Conservation (phyloP, 306 rosid genomes). For the Citrullus mucosospermus region DNA sequence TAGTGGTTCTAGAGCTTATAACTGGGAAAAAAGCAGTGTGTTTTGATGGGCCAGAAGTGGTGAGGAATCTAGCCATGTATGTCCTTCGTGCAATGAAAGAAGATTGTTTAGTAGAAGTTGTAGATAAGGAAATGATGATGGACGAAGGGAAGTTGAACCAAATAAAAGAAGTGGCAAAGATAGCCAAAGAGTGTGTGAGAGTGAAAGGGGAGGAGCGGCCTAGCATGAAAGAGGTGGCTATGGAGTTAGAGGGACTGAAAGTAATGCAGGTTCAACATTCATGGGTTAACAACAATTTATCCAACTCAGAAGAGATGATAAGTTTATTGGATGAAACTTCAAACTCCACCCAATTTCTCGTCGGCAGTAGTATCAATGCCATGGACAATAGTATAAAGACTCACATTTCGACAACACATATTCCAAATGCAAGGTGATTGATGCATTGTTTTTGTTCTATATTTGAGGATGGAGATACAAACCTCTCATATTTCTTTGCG, state of each 20-base stretch:
- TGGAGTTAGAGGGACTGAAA: slow-evolving; percentile 24
- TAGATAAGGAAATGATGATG: slow-evolving; percentile 12
- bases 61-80: slow-evolving; percentile 18
- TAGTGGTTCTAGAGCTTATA: slow-evolving; percentile 31
- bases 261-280: slow-evolving; percentile 1
- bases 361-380: not conserved
- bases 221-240: slow-evolving; percentile 39
- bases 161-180: slow-evolving; percentile 21
- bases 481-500: no score
- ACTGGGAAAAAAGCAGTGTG: slow-evolving; percentile 25
- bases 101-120: slow-evolving; percentile 17
- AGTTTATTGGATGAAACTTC: not conserved
- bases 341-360: not conserved
- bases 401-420: not conserved
- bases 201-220: slow-evolving; percentile 41
- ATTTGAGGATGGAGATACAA: no score
- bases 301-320: slow-evolving; percentile 8
- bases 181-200: slow-evolving; percentile 22
- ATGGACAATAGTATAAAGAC: not conserved
- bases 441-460: no score
- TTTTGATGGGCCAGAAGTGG: slow-evolving; percentile 5
- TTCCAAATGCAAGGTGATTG: not conserved
- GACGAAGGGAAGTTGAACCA: slow-evolving; percentile 16
- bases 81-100: slow-evolving; percentile 25
- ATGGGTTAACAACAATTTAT: not conserved